Conservation (phyloP, 108 stramenopile species). For the Cyclotella choctawhatcheeana region DNA sequence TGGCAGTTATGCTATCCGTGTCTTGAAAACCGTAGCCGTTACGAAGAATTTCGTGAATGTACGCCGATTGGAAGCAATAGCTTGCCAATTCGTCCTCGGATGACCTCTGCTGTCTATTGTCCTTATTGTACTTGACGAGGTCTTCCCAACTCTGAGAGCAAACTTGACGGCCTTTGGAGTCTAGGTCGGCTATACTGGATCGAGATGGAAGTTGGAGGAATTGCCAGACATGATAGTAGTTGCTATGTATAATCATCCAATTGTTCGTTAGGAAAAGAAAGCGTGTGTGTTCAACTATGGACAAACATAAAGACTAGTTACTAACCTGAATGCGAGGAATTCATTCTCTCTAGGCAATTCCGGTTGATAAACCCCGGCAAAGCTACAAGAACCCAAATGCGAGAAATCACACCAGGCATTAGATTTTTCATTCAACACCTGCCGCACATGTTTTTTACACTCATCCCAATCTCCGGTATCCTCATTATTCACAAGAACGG, state of each 20-base stretch:
- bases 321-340: constrained; percentile 83
- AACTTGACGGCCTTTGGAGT: constrained; percentile 51
- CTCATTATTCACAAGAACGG: constrained; percentile 59
- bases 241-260: too few species aligned
- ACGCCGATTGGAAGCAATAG: constrained; percentile 83
- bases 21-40: constrained; percentile 79
- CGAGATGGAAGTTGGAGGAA: constrained; percentile 61
- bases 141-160: constrained; percentile 62
- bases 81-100: constrained; percentile 57
- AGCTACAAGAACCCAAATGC: constrained; percentile 87
- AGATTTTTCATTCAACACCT: constrained; percentile 51
- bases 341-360: constrained; percentile 70
- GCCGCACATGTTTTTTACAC: constrained; percentile 54
- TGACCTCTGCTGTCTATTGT: constrained; percentile 3
- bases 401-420: constrained; percentile 89
- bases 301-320: too few species aligned
- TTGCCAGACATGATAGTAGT: constrained; percentile 65
- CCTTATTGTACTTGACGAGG: constrained; percentile 59
- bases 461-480: constrained; percentile 54
- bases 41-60: constrained; percentile 68
- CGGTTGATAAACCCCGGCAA: constrained; percentile 93
- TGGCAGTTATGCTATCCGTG: constrained; percentile 71
- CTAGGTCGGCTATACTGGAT: constrained; percentile 54
- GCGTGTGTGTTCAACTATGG: too few species aligned
- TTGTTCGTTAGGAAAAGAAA: too few species aligned